Evolutionary conservation across 169 alveolate genomes (phyloP), one percentile per base, ranked within the genome.

Genomic region (Plasmodium inui): DNA sequence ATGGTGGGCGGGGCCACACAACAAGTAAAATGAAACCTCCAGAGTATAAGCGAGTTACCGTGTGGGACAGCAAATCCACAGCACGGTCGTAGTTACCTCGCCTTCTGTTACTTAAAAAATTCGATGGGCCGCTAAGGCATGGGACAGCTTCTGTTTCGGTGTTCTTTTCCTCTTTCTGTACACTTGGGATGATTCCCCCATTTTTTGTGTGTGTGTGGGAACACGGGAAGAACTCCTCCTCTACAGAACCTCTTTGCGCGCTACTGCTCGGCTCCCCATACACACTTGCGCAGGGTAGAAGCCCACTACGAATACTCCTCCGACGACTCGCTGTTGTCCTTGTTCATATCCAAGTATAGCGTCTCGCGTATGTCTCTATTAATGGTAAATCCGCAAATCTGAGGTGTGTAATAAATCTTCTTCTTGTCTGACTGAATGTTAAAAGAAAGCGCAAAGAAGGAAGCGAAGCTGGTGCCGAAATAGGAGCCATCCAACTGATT

Each of bases 401-500:
- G 94, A 12, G 94, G 94, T 0, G 90, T 80, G 72, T 89, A 89
- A 80, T 79, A 89, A 67, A 44, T 46, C 82, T 32, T 89, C 26
- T 89, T 89, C 50, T 89, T 89, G 71, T 89, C 94, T 26, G 94
- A 89, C 28, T 32, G 55, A 5, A 89, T 89, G 37, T 89, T 89
- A 80, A 89, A 95, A n/a, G 94, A 93, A 10, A 90, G 79, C 14
- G 93, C 93, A 74, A 98, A 98, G 34, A 97, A 93, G 34, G 97
- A 98, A 4, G 99, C 98, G 83, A 98, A 97, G 39, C 98, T 96
- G 2, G 99, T 98, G 7, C 99, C 99, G 83, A 96, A 98, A 93
- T 92, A 98, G 17, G 99, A 98, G 26, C 99, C 99, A 93, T 98
- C 99, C 53, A 98, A 92, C 50, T 95, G 86, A 22, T 97, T 84